A percentile compares a stretch with the other conserved stretches of the same genome.
Evolutionary conservation across 371 early-diverging fungal species (phyloP).

Genomic region (Lichtheimia hyalospora): DNA sequence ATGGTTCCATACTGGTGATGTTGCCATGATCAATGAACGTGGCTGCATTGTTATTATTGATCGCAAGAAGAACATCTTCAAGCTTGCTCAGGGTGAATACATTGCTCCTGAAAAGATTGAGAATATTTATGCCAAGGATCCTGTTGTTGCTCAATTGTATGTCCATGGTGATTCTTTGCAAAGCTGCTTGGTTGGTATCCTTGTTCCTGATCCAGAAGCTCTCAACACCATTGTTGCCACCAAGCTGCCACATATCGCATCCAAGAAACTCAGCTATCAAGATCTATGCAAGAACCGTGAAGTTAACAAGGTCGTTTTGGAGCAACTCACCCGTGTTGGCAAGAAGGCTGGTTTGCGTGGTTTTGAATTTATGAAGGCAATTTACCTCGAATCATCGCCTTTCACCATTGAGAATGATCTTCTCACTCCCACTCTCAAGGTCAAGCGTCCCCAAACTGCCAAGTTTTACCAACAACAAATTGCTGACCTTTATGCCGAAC

Average conservation of each 20-base stretch:
- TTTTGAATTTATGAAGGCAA: slow-evolving; percentile 57
- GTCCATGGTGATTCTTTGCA: slow-evolving; percentile 89
- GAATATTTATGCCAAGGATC: slow-evolving; percentile 57
- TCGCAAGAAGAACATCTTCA: slow-evolving; percentile 98
- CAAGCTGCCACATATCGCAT: slow-evolving; percentile 7
- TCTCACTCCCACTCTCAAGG: slow-evolving; percentile 75
- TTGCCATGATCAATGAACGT: slow-evolving; percentile 75
- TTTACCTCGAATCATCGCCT: slow-evolving; percentile 52
- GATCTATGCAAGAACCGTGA: slow-evolving; percentile 59
- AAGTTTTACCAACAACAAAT: slow-evolving; percentile 62
- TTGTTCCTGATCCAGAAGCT: slow-evolving; percentile 80
- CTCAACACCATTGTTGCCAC: slow-evolving; percentile 32
- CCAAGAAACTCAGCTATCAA: slow-evolving; percentile 28
- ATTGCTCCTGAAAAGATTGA: slow-evolving; percentile 97
- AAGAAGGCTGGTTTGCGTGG: slow-evolving; percentile 58
- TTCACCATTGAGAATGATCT: slow-evolving; percentile 61
- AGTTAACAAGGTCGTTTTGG: slow-evolving; percentile 59
- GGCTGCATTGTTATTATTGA: slow-evolving; percentile 85
- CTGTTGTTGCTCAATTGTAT: slow-evolving; percentile 64
- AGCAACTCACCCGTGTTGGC: slow-evolving; percentile 60
- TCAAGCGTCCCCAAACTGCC: slow-evolving; percentile 72
- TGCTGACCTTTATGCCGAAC: slow-evolving; percentile 58
- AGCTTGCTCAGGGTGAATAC: slow-evolving; percentile 93
- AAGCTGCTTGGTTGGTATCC: slow-evolving; percentile 75
- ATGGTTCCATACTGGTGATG: slow-evolving; percentile 94